phyloP scores from a whole-genome alignment of 306 rosid genomes.

The Mimosa pudica region DNA sequence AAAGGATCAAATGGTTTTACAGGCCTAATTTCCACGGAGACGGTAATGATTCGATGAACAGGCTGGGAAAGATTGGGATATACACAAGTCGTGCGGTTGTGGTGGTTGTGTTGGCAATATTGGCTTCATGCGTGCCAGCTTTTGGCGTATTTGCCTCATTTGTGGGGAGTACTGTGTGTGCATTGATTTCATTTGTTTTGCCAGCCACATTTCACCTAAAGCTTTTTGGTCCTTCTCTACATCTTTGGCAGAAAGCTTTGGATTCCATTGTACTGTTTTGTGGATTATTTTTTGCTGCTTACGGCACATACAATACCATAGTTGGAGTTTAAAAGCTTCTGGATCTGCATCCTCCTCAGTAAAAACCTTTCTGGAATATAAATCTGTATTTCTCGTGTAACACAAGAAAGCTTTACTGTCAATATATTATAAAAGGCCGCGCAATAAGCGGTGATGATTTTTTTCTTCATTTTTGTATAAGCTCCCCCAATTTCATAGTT shows the following conservation, averaged over 20 bases:
- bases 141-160: conserved; percentile 76
- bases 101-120: conserved; percentile 55
- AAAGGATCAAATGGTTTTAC: conserved; percentile 2
- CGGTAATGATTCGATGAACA: conserved; percentile 31
- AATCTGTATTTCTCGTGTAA: conserved; percentile 10
- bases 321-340: conserved; percentile 53
- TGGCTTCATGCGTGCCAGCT: conserved; percentile 76
- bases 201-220: conserved; percentile 78
- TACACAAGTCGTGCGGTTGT: conserved; percentile 65
- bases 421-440: not conserved
- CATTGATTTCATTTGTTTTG: conserved; percentile 80
- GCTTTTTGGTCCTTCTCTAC: conserved; percentile 66
- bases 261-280: conserved; percentile 55
- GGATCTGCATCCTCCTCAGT: conserved; percentile 12
- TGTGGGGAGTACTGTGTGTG: conserved; percentile 87
- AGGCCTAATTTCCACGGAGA: not conserved
- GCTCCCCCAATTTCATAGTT: conserved; percentile 6
- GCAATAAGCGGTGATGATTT: not conserved
- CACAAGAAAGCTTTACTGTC: not conserved
- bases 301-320: conserved; percentile 74
- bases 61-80: conserved; percentile 34
- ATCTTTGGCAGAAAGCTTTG: conserved; percentile 56
- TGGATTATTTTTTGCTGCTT: conserved; percentile 77
- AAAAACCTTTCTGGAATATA: conserved; percentile 26
- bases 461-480: not conserved